Conservation (phyloP, 192 early-diverging fungal species). For the Backusella westeae region DNA sequence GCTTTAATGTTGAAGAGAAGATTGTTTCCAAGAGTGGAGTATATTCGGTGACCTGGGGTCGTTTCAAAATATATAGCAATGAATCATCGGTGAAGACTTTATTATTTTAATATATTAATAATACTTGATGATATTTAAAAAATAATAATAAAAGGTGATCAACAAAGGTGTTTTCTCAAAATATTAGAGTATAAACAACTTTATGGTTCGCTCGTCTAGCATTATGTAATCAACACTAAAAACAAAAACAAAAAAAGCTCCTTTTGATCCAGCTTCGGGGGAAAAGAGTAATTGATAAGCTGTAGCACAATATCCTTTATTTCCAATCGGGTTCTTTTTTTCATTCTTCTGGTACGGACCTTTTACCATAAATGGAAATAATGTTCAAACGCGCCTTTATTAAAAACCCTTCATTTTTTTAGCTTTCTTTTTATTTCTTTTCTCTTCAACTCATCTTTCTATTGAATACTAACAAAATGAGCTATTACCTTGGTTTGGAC, state of each 20-base stretch:
- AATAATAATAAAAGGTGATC: too few relatives aligned
- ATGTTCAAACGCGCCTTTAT: background rate
- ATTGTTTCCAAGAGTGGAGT: too few relatives aligned
- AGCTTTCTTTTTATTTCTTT: background rate
- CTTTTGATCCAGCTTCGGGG: background rate
- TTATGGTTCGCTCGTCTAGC: too few relatives aligned
- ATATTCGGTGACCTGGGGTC: too few relatives aligned
- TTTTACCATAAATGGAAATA: constrained; percentile 3
- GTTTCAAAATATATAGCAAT: too few relatives aligned
- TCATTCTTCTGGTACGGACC: background rate
- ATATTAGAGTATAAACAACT: too few relatives aligned
- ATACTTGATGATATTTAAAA: too few relatives aligned
- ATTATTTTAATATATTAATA: too few relatives aligned
- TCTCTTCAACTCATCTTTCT: background rate
- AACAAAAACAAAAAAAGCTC: background rate
- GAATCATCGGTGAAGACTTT: too few relatives aligned
- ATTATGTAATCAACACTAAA: background rate
- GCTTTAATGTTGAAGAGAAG: too few relatives aligned
- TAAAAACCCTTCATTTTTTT: background rate
- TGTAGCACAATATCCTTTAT: background rate
- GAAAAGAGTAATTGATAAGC: background rate
- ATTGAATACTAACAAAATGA: background rate
- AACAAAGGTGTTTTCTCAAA: too few relatives aligned
- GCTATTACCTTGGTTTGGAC: constrained; percentile 65
- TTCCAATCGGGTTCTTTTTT: constrained; percentile 7